Conservation (phyloP, 75 land plant species). For the Pinus albicaulis region DNA sequence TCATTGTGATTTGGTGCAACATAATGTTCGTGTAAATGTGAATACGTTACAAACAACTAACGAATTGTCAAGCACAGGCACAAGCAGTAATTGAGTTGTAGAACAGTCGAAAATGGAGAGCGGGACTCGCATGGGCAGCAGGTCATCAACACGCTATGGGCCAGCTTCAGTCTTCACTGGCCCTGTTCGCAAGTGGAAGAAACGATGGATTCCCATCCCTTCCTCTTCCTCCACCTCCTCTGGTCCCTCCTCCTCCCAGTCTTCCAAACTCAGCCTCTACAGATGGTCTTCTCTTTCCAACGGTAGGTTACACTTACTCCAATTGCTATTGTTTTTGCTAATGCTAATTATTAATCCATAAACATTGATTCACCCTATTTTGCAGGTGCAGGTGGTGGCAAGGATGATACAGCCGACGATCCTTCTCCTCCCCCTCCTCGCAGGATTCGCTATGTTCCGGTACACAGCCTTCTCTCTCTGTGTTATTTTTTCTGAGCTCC, state of each 20-base stretch:
- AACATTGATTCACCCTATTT: background rate
- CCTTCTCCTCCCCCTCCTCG: constrained; percentile 32
- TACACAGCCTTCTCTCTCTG: constrained; percentile 10
- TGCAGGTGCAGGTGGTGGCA: constrained; percentile 8
- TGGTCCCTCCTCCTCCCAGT: constrained; percentile 8
- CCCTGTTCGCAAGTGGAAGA: constrained; percentile 79
- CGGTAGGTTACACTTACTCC: background rate
- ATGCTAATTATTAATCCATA: background rate
- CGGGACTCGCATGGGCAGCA: constrained; percentile 61
- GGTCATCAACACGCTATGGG: constrained; percentile 81
- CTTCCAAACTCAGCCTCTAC: constrained; percentile 55
- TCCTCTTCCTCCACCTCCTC: constrained; percentile 17
- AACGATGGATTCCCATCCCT: constrained; percentile 62
- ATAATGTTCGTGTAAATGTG: too few relatives aligned
- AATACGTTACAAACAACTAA: too few relatives aligned
- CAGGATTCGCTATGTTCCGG: constrained; percentile 59
- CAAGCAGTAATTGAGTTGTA: too few relatives aligned
- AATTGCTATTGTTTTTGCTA: background rate
- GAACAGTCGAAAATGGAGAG: constrained; percentile 41
- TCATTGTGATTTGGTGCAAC: too few relatives aligned
- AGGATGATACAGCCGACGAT: constrained; percentile 8
- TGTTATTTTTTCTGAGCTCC: background rate
- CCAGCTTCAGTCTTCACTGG: constrained; percentile 76
- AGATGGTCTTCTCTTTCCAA: constrained; percentile 66
- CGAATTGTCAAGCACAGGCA: too few relatives aligned